Base-by-base conservation (phyloP, 768 basidiomycete genomes). In the Podaxis carcinomalis region DNA sequence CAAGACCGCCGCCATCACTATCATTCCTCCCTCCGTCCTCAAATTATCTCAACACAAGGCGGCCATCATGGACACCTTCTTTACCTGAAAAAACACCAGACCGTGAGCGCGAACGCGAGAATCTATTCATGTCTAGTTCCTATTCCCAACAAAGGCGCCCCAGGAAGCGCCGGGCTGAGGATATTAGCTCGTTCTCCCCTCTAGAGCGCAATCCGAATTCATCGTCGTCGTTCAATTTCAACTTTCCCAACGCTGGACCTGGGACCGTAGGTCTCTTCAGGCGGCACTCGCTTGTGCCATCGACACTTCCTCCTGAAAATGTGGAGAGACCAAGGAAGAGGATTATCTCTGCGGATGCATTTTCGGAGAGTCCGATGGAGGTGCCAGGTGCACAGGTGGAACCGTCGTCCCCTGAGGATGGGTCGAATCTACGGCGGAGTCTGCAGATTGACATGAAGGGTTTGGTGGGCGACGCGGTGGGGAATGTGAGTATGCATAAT, bases 361-460 rank as follows among this genome's bases (percentile, higher is more conserved):
- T 47, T 50, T 10, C 55, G 4, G 57, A 57, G 37, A 51, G 54
- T 59, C 28, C 44, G 23, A 60, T 32, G 16, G 56, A 64, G 46
- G 44, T 35, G 21, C 49, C 57, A 40, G 58, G 16, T 5, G 39
- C 13, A 6, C 14, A 44, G 4, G 19, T n/a, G 42, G 42, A 66
- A 36, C 69, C 72, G 14, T 68, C 69, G 19, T 76, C 75, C 1
- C 74, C 77, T 11, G 86, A 89, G 62, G 86, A 90, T 66, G 80
- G 81, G 7, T 78, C 80, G 16, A 87, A 84, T 64, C 80, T 89
- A 65, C 75, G 76, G 55, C 75, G 79, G 54, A 85, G 80, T 61
- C 70, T 90, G 62, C 82, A 89, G 69, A 91, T 92, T 62, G 87
- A 90, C 64, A 90, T 92, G 86, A 89, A 90, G 68, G 81, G 77